Evolutionary conservation across 495 filamentous ascomycete species (phyloP), one percentile per base, ranked within the genome.

Genomic region (Neurospora discreta): DNA sequence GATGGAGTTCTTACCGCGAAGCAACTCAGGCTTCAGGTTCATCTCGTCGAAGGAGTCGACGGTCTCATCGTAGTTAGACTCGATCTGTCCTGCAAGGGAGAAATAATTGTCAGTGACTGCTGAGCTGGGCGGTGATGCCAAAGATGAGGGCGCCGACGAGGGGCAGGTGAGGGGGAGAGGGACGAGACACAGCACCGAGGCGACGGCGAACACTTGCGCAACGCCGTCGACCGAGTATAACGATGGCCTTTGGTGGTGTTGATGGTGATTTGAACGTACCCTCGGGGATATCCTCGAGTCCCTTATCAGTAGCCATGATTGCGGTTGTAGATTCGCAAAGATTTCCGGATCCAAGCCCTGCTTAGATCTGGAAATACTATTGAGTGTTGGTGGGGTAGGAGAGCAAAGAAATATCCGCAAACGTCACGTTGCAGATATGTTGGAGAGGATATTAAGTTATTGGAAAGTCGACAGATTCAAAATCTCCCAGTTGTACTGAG

Each of bases 1-100:
- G 44, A 15, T 69, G 11, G 65, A 10, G 44, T 70, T 71, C 90
- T 85, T 90, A 95, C 93, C 95, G 86, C 95, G 94, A 78, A 99
- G 91, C 79, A 99, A 90, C 89, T 99, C 95, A 68, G 91, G 77
- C 89, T 96, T 97, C 79, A 99, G 88, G 84, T 91, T 90, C 95
- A 99, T 99, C 74, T 93, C 88, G 85, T 99, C 95, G 84, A 99
- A 99, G 72, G 94, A 97, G 84, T 99, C 95, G 82, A 94, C 95
- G 78, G 95, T 93, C 89, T 99, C 96, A 89, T 99, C 95, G 86
- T 99, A 99, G 92, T 98, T 99, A 79, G 94, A 97, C 87, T 98
- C 95, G 87, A 99, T 98, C 86, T 94, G 92, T 81, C 92, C 96
- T 97, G 84, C 78, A 81, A 73, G 58, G 26, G 67, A 16, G 38